Percentiles rank a stretch among this genome's conserved stretches.
phyloP scores from a whole-genome alignment of 768 basidiomycete genomes.

The Lactarius indigo region DNA sequence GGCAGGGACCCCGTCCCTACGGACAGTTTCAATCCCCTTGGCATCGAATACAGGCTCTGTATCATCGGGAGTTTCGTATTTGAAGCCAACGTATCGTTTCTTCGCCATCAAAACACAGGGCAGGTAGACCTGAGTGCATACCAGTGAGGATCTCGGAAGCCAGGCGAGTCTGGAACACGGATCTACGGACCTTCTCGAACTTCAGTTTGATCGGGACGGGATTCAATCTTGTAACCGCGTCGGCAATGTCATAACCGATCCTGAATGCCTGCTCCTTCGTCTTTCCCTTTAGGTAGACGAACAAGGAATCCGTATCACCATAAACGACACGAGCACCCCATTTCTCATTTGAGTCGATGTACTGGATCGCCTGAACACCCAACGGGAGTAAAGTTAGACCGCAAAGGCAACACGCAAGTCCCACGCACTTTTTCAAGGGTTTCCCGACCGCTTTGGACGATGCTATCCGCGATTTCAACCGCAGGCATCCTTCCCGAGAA shows the following conservation, averaged over 20 bases:
- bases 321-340: conserved; percentile 94
- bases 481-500: conserved; percentile 98
- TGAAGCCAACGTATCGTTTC: conserved; percentile 97
- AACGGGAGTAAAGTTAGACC: neutral
- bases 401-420: neutral
- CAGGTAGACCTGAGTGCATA: conserved; percentile 75
- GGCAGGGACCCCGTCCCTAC: conserved; percentile 87
- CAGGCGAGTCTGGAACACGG: conserved; percentile 4
- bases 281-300: conserved; percentile 85
- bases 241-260: conserved; percentile 91
- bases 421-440: conserved; percentile 81
- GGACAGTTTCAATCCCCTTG: conserved; percentile 96
- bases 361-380: conserved; percentile 63
- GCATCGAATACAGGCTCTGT: conserved; percentile 82
- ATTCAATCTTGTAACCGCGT: conserved; percentile 79
- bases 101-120: conserved; percentile 96
- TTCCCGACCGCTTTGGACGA: conserved; percentile 94
- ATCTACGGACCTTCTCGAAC: conserved; percentile 80
- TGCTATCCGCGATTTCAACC: conserved; percentile 96
- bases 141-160: neutral
- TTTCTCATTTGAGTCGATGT: conserved; percentile 70
- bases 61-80: conserved; percentile 84
- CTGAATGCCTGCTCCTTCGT: conserved; percentile 92
- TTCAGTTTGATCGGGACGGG: conserved; percentile 93
- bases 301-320: conserved; percentile 96